phyloP scores from a whole-genome alignment of 768 basidiomycete genomes.

The Rhodotorula sphaerocarpa region DNA sequence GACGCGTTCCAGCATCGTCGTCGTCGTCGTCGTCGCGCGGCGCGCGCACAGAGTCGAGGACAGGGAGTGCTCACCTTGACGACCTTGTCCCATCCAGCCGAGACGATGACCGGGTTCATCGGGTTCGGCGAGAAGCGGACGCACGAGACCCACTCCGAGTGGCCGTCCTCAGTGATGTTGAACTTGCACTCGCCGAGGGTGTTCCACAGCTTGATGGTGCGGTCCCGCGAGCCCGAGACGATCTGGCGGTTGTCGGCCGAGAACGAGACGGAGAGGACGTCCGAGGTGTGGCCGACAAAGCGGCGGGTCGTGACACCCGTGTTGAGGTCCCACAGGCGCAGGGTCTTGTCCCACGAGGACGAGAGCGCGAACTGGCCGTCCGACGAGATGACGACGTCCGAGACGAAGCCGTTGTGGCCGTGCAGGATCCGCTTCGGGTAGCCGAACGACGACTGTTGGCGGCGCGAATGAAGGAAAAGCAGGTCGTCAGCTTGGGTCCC shows the following conservation, averaged over 20 bases:
- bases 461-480: too few species aligned
- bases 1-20: too few species aligned
- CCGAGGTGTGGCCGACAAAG: slow-evolving; percentile 95
- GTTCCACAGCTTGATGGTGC: slow-evolving; percentile 99
- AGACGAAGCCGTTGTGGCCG: slow-evolving; percentile 65
- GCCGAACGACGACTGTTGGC: slow-evolving; percentile 78
- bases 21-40: too few species aligned
- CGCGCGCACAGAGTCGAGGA: background rate
- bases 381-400: slow-evolving; percentile 43
- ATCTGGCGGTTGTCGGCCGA: slow-evolving; percentile 99
- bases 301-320: slow-evolving; percentile 90
- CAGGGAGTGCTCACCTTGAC: slow-evolving; percentile 68
- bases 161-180: slow-evolving; percentile 97
- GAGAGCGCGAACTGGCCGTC: slow-evolving; percentile 99
- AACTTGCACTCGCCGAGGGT: slow-evolving; percentile 99
- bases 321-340: slow-evolving; percentile 99
- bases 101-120: slow-evolving; percentile 94
- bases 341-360: slow-evolving; percentile 99
- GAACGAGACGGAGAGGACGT: slow-evolving; percentile 98
- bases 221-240: slow-evolving; percentile 94
- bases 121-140: slow-evolving; percentile 99
- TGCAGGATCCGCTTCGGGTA: slow-evolving; percentile 95
- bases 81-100: slow-evolving; percentile 99
- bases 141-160: slow-evolving; percentile 98
- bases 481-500: slow-evolving; percentile 2